These are phyloP conservation scores for Schoenoplectus triqueter DNA, from an alignment of 202 grass and related monocot species.

Conservation along the genomic window DNA sequence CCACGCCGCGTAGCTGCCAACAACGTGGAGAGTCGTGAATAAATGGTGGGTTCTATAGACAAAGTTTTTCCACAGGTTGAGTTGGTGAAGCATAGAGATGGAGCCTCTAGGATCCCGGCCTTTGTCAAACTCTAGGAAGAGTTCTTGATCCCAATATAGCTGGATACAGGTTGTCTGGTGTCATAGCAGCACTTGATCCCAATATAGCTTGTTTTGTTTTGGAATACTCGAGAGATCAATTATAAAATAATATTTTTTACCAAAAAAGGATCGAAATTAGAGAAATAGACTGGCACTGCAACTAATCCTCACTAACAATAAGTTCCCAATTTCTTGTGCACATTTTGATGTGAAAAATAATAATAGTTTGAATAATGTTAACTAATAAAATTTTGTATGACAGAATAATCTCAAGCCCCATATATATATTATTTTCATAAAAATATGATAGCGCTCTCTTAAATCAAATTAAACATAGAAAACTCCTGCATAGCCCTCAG, in stretches of 20 bases:
- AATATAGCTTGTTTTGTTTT: background rate
- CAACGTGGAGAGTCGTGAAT: no score
- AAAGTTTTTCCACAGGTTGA: no score
- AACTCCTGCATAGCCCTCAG: background rate
- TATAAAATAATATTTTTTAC: background rate
- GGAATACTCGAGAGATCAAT: background rate
- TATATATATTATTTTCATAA: background rate
- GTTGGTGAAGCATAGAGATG: no score
- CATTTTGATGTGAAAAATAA: background rate
- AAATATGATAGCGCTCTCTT: background rate
- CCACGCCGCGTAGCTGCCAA: no score
- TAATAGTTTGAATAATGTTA: slow-evolving; percentile 20
- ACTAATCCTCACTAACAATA: background rate
- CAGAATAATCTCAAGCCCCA: background rate
- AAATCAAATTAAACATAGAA: slow-evolving; percentile 6
- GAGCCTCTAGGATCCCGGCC: no score
- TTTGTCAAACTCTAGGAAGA: no score
- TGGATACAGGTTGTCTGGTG: background rate
- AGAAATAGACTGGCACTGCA: background rate
- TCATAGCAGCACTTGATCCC: background rate
- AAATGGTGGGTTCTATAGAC: no score
- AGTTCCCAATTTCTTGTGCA: background rate
- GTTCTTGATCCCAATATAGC: no score
- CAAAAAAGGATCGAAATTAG: background rate
- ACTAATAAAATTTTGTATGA: slow-evolving; percentile 27